Evolutionary conservation across 345 rosid genomes (phyloP).

Genomic region (Murraya koenigii): DNA sequence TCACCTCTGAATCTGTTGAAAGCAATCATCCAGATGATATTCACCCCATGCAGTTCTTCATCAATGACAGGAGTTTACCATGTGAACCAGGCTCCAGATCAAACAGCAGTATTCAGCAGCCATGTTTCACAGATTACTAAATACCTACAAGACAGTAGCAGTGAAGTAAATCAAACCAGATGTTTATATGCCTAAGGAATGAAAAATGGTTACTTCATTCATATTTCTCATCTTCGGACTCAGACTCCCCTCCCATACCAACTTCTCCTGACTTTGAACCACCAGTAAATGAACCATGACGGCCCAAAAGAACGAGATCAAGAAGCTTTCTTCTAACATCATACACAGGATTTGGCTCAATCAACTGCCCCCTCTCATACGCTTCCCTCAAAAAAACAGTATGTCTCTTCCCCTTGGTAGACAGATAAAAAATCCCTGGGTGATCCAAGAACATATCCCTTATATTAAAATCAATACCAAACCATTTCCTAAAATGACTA

Average conservation of each 20-base stretch:
- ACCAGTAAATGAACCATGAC: constrained; percentile 34
- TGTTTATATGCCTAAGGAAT: neutral
- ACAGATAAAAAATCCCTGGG: constrained; percentile 79
- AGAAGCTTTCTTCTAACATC: constrained; percentile 72
- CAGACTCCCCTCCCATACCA: constrained; percentile 9
- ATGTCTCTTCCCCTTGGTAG: constrained; percentile 80
- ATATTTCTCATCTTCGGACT: constrained; percentile 22
- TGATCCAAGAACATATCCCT: constrained; percentile 93
- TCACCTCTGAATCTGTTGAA: neutral
- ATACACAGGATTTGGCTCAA: constrained; percentile 68
- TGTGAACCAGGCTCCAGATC: neutral
- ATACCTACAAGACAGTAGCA: neutral
- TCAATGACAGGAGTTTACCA: neutral
- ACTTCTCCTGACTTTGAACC: constrained; percentile 22
- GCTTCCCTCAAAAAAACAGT: constrained; percentile 89
- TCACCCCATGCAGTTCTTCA: constrained; percentile 3
- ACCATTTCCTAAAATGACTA: constrained; percentile 83
- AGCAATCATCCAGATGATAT: neutral
- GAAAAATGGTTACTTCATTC: neutral
- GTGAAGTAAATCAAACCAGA: neutral
- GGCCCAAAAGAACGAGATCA: constrained; percentile 77
- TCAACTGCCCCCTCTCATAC: constrained; percentile 67
- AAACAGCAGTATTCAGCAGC: neutral
- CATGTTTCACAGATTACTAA: neutral
- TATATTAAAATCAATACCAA: constrained; percentile 74